Conservation (phyloP, 371 early-diverging fungal genomes). For the Mortierella sp. region DNA sequence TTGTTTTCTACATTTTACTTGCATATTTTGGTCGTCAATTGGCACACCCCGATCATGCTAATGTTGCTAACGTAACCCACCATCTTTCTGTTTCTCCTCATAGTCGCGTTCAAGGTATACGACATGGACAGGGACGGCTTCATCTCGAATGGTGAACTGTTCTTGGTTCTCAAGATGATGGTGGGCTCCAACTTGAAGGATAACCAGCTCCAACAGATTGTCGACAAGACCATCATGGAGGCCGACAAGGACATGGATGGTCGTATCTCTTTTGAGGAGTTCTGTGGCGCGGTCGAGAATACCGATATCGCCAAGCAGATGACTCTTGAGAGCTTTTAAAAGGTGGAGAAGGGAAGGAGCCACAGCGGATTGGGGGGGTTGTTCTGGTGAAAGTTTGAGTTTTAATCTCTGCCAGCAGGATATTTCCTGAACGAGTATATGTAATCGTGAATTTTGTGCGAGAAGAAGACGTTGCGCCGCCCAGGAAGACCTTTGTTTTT, state of each 20-base stretch:
- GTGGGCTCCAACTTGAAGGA: slow-evolving; percentile 96
- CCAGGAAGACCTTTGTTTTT: no score
- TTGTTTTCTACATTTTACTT: not conserved
- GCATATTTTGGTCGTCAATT: not conserved
- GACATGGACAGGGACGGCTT: slow-evolving; percentile 99
- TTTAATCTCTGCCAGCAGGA: no score
- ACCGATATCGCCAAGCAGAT: slow-evolving; percentile 97
- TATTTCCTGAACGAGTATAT: no score
- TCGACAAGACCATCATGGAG: slow-evolving; percentile 99
- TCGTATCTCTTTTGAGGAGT: slow-evolving; percentile 96
- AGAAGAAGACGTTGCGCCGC: no score
- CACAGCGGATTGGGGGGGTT: no score
- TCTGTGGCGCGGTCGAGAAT: slow-evolving; percentile 90
- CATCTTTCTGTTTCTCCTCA: not conserved
- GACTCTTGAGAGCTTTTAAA: slow-evolving; percentile 84
- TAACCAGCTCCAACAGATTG: slow-evolving; percentile 98
- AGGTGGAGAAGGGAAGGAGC: no score
- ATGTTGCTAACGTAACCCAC: not conserved
- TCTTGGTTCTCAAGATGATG: slow-evolving; percentile 98
- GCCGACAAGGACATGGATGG: slow-evolving; percentile 97
- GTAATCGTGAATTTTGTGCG: no score
- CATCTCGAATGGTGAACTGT: slow-evolving; percentile 98
- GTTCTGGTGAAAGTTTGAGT: no score
- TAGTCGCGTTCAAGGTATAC: slow-evolving; percentile 98
- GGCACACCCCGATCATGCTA: not conserved